phyloP scores from a whole-genome alignment of 768 basidiomycete species.

The Coprinellus aureogranulatus region DNA sequence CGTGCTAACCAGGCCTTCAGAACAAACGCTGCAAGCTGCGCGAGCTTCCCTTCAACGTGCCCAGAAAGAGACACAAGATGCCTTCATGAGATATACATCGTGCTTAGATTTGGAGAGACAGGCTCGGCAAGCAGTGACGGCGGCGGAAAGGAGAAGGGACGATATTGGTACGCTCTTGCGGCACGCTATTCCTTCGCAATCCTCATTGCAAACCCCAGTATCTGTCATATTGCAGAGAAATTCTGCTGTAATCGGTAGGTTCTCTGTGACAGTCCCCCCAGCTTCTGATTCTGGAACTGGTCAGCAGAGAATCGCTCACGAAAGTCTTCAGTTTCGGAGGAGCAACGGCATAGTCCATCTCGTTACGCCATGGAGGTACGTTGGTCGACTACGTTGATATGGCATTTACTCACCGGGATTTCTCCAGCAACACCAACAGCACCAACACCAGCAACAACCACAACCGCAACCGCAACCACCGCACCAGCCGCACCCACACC shows the following conservation, averaged over 20 bases:
- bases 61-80: conserved; percentile 70
- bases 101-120: conserved; percentile 67
- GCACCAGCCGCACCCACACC: too few species aligned
- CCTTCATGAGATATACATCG: conserved; percentile 65
- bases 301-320: conserved; percentile 43
- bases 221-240: conserved; percentile 45
- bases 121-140: conserved; percentile 59
- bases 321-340: conserved; percentile 51
- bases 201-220: conserved; percentile 30
- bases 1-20: conserved; percentile 25
- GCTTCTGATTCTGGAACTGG: background rate
- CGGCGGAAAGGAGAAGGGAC: conserved; percentile 70
- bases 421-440: conserved; percentile 19
- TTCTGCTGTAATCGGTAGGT: conserved; percentile 24
- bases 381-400: conserved; percentile 3
- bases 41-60: conserved; percentile 60
- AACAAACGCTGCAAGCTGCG: conserved; percentile 61
- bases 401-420: background rate
- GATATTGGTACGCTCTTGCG: conserved; percentile 45
- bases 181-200: conserved; percentile 16
- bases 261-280: conserved; percentile 14
- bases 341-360: conserved; percentile 45
- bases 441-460: conserved; percentile 30
- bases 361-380: conserved; percentile 44
- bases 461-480: background rate